phyloP scores from a whole-genome alignment of 73 alveolate genomes.

The Symbiodinium pilosum region DNA sequence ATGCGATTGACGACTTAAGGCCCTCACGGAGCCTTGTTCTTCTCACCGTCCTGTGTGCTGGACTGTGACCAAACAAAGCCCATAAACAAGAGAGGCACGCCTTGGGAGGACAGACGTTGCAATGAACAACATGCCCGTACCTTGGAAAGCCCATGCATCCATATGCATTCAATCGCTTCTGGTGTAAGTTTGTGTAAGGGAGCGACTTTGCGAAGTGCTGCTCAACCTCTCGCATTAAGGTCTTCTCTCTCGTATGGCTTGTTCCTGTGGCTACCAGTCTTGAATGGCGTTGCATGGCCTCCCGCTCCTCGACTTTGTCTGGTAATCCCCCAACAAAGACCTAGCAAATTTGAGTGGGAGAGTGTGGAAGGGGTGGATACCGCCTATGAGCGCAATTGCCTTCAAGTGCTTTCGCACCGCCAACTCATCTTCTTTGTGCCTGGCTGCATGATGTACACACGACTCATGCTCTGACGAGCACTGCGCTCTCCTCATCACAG shows the following conservation, averaged over 20 bases:
- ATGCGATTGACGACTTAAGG: not conserved
- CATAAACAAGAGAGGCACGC: not conserved
- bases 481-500: not conserved
- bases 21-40: slow-evolving; percentile 64
- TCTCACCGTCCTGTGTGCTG: slow-evolving; percentile 25
- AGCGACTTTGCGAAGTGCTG: slow-evolving; percentile 35
- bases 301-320: slow-evolving; percentile 61
- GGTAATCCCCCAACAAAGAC: slow-evolving; percentile 90
- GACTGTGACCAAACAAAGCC: not conserved
- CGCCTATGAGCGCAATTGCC: not conserved
- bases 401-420: slow-evolving; percentile 69
- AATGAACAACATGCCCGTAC: slow-evolving; percentile 86
- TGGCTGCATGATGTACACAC: not conserved
- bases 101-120: slow-evolving; percentile 93
- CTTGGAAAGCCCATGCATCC: not conserved
- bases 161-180: not conserved
- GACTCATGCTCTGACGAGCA: not conserved
- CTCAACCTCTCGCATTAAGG: too few relatives aligned
- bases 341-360: not conserved
- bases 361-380: not conserved
- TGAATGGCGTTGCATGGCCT: not conserved
- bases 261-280: too few relatives aligned
- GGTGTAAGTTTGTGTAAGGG: not conserved
- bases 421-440: slow-evolving; percentile 71
- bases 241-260: too few relatives aligned